Percentiles rank a stretch among this genome's conserved stretches.
Evolutionary conservation across 345 rosid genomes (phyloP).

Genomic region (Psidium guajava): DNA sequence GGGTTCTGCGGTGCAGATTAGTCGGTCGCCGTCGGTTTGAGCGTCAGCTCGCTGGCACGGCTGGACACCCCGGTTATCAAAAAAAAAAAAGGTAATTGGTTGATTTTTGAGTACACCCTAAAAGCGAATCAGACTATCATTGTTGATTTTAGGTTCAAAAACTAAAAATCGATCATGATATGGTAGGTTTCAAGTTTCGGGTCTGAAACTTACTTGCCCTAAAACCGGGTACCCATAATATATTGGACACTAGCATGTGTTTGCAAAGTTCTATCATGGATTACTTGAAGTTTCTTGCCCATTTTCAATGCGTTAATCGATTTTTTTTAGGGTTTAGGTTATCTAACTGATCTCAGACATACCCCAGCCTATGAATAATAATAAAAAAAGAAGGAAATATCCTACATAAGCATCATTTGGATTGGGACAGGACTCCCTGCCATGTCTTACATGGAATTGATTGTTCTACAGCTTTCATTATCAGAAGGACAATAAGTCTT

Average conservation of each 20-base stretch:
- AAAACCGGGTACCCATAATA: neutral
- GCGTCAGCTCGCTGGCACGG: too few species aligned
- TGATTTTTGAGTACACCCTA: neutral
- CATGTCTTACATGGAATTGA: neutral
- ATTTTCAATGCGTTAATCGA: neutral
- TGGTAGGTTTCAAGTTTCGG: rapidly evolving
- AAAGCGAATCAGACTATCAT: rapidly evolving
- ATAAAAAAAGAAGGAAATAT: neutral
- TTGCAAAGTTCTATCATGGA: neutral
- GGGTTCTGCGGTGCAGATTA: too few species aligned
- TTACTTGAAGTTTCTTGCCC: neutral
- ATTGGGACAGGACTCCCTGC: neutral
- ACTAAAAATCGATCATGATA: rapidly evolving
- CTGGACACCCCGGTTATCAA: too few species aligned
- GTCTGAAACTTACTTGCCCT: rapidly evolving
- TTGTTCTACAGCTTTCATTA: neutral
- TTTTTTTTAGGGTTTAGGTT: neutral
- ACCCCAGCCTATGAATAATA: neutral
- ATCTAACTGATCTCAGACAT: neutral
- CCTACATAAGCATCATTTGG: neutral
- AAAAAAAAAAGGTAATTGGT: neutral
- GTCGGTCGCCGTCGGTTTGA: too few species aligned
- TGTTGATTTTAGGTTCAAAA: rapidly evolving
- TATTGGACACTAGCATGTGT: neutral
- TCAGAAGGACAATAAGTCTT: neutral